Evolutionary conservation across 495 filamentous ascomycete genomes (phyloP).

Genomic region (Terfezia boudieri): DNA sequence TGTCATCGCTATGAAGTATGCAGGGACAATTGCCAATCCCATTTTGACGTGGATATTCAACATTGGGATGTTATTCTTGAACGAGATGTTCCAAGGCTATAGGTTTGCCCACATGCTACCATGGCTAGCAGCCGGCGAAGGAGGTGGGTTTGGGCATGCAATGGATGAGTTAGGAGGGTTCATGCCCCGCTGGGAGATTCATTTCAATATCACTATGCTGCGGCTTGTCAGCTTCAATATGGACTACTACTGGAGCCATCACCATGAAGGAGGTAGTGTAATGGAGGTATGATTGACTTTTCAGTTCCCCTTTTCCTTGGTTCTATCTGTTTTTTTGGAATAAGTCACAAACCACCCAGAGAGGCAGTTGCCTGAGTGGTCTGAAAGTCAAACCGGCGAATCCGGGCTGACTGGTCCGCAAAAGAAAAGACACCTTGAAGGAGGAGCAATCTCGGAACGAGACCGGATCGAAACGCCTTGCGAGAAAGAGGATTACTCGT

Average conservation of each 20-base stretch:
- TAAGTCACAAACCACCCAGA: not conserved
- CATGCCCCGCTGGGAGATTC: constrained; percentile 71
- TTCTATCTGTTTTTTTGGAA: not conserved
- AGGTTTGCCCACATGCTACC: constrained; percentile 37
- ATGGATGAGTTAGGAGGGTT: constrained; percentile 39
- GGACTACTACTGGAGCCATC: constrained; percentile 83
- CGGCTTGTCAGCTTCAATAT: constrained; percentile 90
- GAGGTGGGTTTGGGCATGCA: constrained; percentile 16
- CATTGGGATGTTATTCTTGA: constrained; percentile 63
- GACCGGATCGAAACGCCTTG: constrained; percentile 65
- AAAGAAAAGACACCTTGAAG: constrained; percentile 98
- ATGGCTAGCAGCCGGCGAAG: constrained; percentile 25
- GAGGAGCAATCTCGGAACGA: constrained; percentile 57
- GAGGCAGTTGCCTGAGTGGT: not conserved
- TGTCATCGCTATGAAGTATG: constrained; percentile 27
- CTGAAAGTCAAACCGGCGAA: not conserved
- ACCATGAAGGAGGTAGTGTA: constrained; percentile 36
- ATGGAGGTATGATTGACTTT: constrained; percentile 48
- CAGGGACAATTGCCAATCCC: constrained; percentile 14
- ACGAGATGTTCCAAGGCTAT: constrained; percentile 67
- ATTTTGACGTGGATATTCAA: constrained; percentile 81
- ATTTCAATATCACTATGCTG: constrained; percentile 92
- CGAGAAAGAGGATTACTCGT: constrained; percentile 43
- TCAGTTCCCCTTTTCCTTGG: not conserved
- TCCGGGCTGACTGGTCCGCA: constrained; percentile 14